Base-by-base conservation (phyloP, 208 protist genomes). In the Crithidia fasciculata region DNA sequence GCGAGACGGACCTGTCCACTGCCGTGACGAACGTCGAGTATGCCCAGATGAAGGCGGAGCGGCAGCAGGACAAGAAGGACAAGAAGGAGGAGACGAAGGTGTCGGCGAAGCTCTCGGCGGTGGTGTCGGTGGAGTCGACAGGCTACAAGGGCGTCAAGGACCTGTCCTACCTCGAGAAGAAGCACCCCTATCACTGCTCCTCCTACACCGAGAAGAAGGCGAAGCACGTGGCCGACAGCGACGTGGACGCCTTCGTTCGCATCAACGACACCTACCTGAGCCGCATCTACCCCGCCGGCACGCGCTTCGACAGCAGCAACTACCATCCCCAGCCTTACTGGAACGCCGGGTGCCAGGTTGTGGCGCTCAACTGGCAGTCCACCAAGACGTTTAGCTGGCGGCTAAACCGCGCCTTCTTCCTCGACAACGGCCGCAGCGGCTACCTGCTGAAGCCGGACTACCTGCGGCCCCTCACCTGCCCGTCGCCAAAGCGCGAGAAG, bases 281-380 rank as follows among this genome's bases (percentile, higher is more conserved):
- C 44, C 93, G 97, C 54, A 86, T 97, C 41, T 99, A 98, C 81
- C 98, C 98, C 39, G 81, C 76, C 45, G 96, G 96, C 56, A 87
- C 86, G 10, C 89, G 97, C 60, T 79, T 99, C 73, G 80, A 90
- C 69, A 96, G 88, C 55, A 93, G 78, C 74, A 99, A 99, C 84
- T 98, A 97, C 71, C 70, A 96, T 68, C 96, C 95, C 10, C 72
- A 86, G 13, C 57, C 82, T 18, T 76, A 84, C 58, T 98, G 91
- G 92, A 85, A 83, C 63, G 61, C 41, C 36, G 95, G 97, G 2
- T 94, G 80, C 69, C 95, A 98, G 71, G 60, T 98, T 4, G 92
- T 95, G 16, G 95, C 96, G n/a, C 69, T 99, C 9, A 98, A 98
- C 86, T 97, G 85, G 78, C 97, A 99, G 73, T 88, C 83, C 6